Base-by-base conservation (phyloP, 169 alveolate genomes). In the Eimeria falciformis region DNA sequence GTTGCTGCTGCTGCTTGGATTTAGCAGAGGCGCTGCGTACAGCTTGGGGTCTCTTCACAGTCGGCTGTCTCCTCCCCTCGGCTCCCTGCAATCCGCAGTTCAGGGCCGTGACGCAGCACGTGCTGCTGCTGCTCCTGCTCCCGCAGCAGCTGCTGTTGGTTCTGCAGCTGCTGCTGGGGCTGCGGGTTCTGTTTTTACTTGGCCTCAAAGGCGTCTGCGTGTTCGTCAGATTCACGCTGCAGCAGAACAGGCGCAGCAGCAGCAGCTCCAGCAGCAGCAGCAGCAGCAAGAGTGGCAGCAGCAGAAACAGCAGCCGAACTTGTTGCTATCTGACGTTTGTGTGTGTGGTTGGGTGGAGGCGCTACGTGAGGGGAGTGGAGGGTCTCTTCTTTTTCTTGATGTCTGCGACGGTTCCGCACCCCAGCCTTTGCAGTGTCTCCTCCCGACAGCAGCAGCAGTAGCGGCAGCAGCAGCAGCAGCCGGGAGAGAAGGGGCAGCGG, bases 371-470 rank as follows among this genome's bases (percentile, higher is more conserved):
- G 73, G 73, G 12, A 2, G 37, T 14, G 73, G 73, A n/a, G 73
- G 73, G 0, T 14, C n/a, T 14, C 73, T 62, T n/a, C 2, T 62
- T 0, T 62, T 62, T n/a, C 73, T 62, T n/a, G 73, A 62, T n/a
- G 73, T 62, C 33, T 62, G 37, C 0, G 73, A 62, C 73, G 73
- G 73, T 9, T 62, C 73, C 17, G 12, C 33, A 18, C 37, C 73
- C 11, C 73, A 62, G 29, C 73, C 73, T 14, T 2, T 62, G 73
- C 73, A 62, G 73, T 62, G 73, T 29, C 37, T 62, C 6, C 37
- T 62, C n/a, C 37, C 73, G 25, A 29, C 73, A n/a, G 73, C n/a
- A 14, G 73, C 73, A 62, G 73, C 73, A n/a, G 73, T 18, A n/a
- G 73, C 1, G n/a, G 73, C 73, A 14, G 73, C 73, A 18, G 73